These are phyloP conservation scores for Musa troglodytarum DNA, from an alignment of 176 grass and related monocot genomes.

Conservation along the genomic window DNA sequence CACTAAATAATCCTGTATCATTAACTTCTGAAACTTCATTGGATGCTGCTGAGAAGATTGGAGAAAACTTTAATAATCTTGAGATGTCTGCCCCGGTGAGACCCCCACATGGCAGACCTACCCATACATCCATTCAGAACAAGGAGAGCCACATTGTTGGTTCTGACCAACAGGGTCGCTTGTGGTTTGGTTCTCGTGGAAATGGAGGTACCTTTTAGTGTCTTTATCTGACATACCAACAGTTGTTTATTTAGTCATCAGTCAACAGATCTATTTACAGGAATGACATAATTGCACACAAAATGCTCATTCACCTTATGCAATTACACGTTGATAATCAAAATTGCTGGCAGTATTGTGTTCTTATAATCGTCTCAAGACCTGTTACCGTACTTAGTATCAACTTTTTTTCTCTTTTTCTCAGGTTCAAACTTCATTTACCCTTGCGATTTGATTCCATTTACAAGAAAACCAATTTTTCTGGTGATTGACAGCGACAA, in stretches of 20 bases:
- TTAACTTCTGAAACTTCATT: constrained; percentile 33
- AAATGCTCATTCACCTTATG: not conserved
- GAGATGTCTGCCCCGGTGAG: constrained; percentile 35
- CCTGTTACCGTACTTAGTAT: not conserved
- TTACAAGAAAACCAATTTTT: constrained; percentile 91
- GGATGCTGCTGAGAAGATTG: constrained; percentile 48
- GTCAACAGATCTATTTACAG: not conserved
- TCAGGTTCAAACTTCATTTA: constrained; percentile 84
- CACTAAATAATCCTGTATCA: constrained; percentile 1
- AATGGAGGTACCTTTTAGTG: constrained; percentile 49
- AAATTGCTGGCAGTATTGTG: not conserved
- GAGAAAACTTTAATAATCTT: constrained; percentile 49
- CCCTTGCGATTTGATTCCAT: constrained; percentile 87
- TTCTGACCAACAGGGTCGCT: constrained; percentile 29
- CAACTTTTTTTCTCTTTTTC: constrained; percentile 12
- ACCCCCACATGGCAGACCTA: constrained; percentile 7
- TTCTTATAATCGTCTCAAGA: not conserved
- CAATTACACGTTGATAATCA: not conserved
- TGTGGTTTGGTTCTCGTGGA: constrained; percentile 70
- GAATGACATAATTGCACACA: not conserved
- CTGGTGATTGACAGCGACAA: constrained; percentile 74
- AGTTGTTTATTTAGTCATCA: not conserved
- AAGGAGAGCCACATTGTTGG: not conserved
- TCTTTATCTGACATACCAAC: not conserved
- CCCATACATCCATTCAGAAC: not conserved